These are phyloP conservation scores for Acacia melanoxylon DNA, from an alignment of 306 rosid genomes.

Conservation along the genomic window DNA sequence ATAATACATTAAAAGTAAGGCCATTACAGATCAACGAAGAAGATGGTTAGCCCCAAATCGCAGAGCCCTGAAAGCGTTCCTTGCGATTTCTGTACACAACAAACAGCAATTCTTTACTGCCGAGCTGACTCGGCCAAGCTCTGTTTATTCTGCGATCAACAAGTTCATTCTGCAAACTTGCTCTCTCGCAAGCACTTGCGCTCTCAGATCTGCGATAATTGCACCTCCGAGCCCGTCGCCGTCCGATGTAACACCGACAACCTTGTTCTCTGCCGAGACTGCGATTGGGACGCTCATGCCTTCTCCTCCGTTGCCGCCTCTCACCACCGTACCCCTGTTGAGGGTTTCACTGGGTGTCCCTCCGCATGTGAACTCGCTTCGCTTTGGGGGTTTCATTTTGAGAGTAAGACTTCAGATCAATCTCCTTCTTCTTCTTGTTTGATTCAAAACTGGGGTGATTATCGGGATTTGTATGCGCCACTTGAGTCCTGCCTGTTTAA, in stretches of 20 bases:
- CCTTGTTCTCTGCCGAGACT: slow-evolving; percentile 61
- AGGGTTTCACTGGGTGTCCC: slow-evolving; percentile 67
- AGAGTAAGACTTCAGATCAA: slow-evolving; percentile 19
- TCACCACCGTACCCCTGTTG: slow-evolving; percentile 46
- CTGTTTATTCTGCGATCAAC: slow-evolving; percentile 68
- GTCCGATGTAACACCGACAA: slow-evolving; percentile 63
- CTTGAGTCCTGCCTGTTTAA: slow-evolving; percentile 34
- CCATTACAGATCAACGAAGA: neutral
- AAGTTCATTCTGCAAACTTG: slow-evolving; percentile 64
- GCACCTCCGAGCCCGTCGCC: slow-evolving; percentile 52
- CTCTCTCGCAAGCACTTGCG: slow-evolving; percentile 64
- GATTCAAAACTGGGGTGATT: slow-evolving; percentile 18
- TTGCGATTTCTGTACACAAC: slow-evolving; percentile 64
- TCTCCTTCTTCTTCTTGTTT: slow-evolving; percentile 7
- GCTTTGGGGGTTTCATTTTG: slow-evolving; percentile 52
- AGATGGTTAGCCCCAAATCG: slow-evolving; percentile 48
- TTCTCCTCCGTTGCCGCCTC: slow-evolving; percentile 45
- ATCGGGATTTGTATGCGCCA: slow-evolving; percentile 27
- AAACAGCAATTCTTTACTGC: slow-evolving; percentile 59
- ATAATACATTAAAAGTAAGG: neutral
- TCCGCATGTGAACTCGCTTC: slow-evolving; percentile 56
- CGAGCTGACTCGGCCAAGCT: slow-evolving; percentile 76
- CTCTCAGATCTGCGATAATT: slow-evolving; percentile 71
- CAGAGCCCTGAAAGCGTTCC: slow-evolving; percentile 30
- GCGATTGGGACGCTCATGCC: slow-evolving; percentile 66